Base-by-base conservation (phyloP, 371 early-diverging fungal species). In the Phascolomyces articulosus region DNA sequence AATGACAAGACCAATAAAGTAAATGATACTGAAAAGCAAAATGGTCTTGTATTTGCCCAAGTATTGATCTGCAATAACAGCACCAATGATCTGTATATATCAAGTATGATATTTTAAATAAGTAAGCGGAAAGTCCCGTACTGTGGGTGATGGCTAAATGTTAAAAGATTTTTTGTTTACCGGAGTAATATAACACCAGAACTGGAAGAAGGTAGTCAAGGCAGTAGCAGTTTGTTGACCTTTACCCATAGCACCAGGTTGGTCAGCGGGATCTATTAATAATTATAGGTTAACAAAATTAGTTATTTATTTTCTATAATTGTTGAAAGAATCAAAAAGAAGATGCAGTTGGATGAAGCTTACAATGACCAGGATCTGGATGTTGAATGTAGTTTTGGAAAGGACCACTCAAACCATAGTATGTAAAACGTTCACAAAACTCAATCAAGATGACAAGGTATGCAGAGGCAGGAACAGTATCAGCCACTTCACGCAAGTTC, bases 41-140 rank as follows among this genome's bases (percentile, higher is more conserved):
- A 95, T 93, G 23, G 95, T 90, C 67, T 85, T 85, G 79, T 85
- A 93, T 78, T 93, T 92, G 66, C 96, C 96, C 49, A 90, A 73
- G 72, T 86, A 87, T 68, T 87, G 85, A 82, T 95, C 96, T 34
- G 95, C 90, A 56, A 95, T 69, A 26, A 92, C 67, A 40, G 92
- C 95, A 64, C 95, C 94, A 23, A 94, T 63, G 21, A 67, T 41
- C 55, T 60, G n/a, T n/a, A n/a, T n/a, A n/a, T n/a, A n/a, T n/a
- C n/a, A n/a, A n/a, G n/a, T n/a, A n/a, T n/a, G n/a, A n/a, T n/a
- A n/a, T n/a, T n/a, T n/a, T n/a, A n/a, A n/a, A n/a, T n/a, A n/a
- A n/a, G n/a, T n/a, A n/a, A n/a, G n/a, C n/a, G n/a, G n/a, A n/a
- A n/a, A n/a, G n/a, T n/a, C n/a, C n/a, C n/a, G n/a, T n/a, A n/a